Conservation (phyloP, 2,329 filamentous ascomycete genomes). For the Pochonia chlamydosporia region DNA sequence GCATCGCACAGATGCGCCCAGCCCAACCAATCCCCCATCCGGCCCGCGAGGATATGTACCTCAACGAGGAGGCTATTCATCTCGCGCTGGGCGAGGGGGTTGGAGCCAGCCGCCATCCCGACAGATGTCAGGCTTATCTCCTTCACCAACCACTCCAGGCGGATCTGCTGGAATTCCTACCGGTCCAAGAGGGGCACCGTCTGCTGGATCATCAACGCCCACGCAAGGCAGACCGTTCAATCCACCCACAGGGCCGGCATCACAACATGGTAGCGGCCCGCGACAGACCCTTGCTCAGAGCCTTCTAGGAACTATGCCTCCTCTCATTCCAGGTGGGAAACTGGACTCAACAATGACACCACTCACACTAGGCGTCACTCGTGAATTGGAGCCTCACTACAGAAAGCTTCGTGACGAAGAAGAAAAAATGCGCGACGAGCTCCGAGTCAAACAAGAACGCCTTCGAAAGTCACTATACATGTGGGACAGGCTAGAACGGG, state of each 20-base stretch:
- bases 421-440: constrained; percentile 49
- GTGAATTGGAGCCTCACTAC: constrained; percentile 49
- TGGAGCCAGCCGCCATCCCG: constrained; percentile 33
- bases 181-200: constrained; percentile 34
- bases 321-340: constrained; percentile 49
- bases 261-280: constrained; percentile 28
- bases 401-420: constrained; percentile 52
- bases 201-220: constrained; percentile 32
- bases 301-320: constrained; percentile 44
- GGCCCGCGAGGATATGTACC: constrained; percentile 50
- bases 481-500: constrained; percentile 51
- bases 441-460: constrained; percentile 47
- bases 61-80: constrained; percentile 37
- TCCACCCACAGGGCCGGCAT: constrained; percentile 49
- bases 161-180: constrained; percentile 40
- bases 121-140: constrained; percentile 27
- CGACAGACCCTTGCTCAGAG: constrained; percentile 46
- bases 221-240: constrained; percentile 44
- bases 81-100: constrained; percentile 39
- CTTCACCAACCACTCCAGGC: constrained; percentile 33
- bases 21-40: constrained; percentile 44
- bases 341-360: constrained; percentile 41
- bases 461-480: constrained; percentile 45
- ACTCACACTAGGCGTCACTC: constrained; percentile 40
- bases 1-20: constrained; percentile 33